Conservation (phyloP, 768 basidiomycete species). For the Cyclocybe cylindracea region DNA sequence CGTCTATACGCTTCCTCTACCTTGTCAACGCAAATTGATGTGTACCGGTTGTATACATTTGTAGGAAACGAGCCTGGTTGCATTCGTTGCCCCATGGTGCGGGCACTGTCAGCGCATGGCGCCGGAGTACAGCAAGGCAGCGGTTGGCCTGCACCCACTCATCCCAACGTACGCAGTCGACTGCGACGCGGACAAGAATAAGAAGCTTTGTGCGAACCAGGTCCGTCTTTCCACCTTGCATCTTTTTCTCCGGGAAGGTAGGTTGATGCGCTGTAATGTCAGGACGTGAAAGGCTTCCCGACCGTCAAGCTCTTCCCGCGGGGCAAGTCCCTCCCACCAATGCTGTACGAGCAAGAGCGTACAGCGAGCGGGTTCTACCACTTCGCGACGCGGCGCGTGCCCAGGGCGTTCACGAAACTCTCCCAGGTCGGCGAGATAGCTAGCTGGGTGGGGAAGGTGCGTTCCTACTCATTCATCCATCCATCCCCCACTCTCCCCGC, state of each 20-base stretch:
- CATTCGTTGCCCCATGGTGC: slow-evolving; percentile 96
- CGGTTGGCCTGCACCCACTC: slow-evolving; percentile 74
- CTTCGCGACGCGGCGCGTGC: slow-evolving; percentile 74
- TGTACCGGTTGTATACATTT: neutral
- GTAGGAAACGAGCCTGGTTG: slow-evolving; percentile 77
- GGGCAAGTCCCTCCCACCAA: slow-evolving; percentile 60
- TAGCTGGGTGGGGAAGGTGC: slow-evolving; percentile 70
- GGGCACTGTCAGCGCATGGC: slow-evolving; percentile 88
- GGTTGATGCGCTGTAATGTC: neutral
- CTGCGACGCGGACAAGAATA: slow-evolving; percentile 84
- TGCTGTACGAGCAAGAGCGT: slow-evolving; percentile 73
- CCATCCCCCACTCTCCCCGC: neutral
- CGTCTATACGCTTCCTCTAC: slow-evolving; percentile 21
- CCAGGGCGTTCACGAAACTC: slow-evolving; percentile 66
- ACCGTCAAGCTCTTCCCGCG: slow-evolving; percentile 91
- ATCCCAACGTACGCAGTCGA: slow-evolving; percentile 93
- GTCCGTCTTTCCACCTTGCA: slow-evolving; percentile 26
- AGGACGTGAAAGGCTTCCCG: slow-evolving; percentile 89
- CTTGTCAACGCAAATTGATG: neutral
- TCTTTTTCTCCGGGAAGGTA: neutral
- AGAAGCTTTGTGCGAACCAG: slow-evolving; percentile 80
- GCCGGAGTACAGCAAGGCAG: slow-evolving; percentile 85
- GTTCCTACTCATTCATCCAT: too few relatives aligned
- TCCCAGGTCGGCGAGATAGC: slow-evolving; percentile 56
- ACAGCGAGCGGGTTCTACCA: slow-evolving; percentile 73